These are phyloP conservation scores for Suhomyces terraborum DNA, from an alignment of 1,139 yeast genomes.

Conservation along the genomic window DNA sequence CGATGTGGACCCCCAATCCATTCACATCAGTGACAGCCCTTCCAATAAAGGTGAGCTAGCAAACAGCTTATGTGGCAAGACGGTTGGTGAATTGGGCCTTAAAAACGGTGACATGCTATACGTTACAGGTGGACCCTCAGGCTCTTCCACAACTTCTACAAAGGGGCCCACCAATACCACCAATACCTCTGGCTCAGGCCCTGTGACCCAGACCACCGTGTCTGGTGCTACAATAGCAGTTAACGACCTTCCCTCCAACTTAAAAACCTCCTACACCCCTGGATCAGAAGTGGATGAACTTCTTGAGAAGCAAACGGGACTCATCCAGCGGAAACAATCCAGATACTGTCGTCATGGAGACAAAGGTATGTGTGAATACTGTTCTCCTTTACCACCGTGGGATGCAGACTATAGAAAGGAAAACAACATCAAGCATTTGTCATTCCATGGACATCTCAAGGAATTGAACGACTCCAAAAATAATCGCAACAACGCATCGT, in stretches of 20 bases:
- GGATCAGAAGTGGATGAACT: constrained; percentile 47
- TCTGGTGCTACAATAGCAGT: constrained; percentile 14
- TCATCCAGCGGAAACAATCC: constrained; percentile 65
- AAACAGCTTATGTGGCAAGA: constrained; percentile 42
- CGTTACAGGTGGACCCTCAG: constrained; percentile 31
- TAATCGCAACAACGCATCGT: constrained; percentile 59
- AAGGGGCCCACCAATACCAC: constrained; percentile 1
- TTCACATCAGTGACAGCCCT: constrained; percentile 50
- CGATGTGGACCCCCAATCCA: constrained; percentile 31
- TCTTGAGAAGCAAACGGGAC: constrained; percentile 71
- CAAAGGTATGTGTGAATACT: constrained; percentile 97
- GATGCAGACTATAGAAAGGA: constrained; percentile 75
- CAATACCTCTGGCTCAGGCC: constrained; percentile 9
- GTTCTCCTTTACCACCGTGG: constrained; percentile 96
- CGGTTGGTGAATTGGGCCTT: constrained; percentile 56
- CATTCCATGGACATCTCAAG: constrained; percentile 81
- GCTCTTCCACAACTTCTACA: constrained; percentile 4
- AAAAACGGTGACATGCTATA: constrained; percentile 85
- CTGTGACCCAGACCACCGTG: too few relatives aligned
- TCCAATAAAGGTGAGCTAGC: constrained; percentile 50
- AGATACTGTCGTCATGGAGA: constrained; percentile 82
- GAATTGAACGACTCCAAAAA: constrained; percentile 72
- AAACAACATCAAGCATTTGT: constrained; percentile 80
- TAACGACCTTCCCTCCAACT: not conserved
- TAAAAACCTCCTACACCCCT: not conserved